Evolutionary conservation across 495 filamentous ascomycete species (phyloP).

Genomic region (Neurospora tetrasperma): DNA sequence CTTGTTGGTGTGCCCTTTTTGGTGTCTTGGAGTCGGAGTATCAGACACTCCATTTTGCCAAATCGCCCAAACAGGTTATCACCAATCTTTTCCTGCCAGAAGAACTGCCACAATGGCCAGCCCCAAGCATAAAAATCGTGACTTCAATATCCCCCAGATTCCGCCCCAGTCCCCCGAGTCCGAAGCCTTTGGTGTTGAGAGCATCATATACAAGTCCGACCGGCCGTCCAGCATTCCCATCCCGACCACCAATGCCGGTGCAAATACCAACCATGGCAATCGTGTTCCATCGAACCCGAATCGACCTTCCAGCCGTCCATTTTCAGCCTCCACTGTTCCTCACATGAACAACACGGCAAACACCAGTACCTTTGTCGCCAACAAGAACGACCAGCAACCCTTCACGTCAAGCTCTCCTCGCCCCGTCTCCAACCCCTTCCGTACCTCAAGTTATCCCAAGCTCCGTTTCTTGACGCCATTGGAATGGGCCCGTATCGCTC

Average conservation of each 20-base stretch:
- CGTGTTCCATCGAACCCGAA: neutral
- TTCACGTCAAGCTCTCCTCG: neutral
- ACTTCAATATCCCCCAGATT: slow-evolving; percentile 12
- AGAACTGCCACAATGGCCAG: neutral
- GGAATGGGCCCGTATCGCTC: slow-evolving; percentile 37
- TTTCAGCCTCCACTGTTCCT: neutral
- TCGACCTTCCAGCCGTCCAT: neutral
- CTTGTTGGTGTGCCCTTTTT: neutral
- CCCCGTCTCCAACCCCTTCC: neutral
- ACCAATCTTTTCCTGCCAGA: neutral
- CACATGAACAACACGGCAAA: neutral
- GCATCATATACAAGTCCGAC: slow-evolving; percentile 16
- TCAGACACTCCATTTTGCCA: neutral
- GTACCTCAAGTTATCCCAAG: neutral
- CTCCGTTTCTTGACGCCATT: slow-evolving; percentile 27
- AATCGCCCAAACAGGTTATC: neutral
- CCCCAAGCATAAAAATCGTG: neutral
- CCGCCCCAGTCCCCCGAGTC: slow-evolving; percentile 8
- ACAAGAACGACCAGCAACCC: neutral
- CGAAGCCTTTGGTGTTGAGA: slow-evolving; percentile 14
- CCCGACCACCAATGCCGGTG: slow-evolving; percentile 6
- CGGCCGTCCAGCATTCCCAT: slow-evolving; percentile 17
- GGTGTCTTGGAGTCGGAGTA: neutral
- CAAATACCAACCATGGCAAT: neutral
- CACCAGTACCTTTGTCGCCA: neutral